Evolutionary conservation across 2,329 filamentous ascomycete species (phyloP).

Genomic region (Calonectria henricotiae): DNA sequence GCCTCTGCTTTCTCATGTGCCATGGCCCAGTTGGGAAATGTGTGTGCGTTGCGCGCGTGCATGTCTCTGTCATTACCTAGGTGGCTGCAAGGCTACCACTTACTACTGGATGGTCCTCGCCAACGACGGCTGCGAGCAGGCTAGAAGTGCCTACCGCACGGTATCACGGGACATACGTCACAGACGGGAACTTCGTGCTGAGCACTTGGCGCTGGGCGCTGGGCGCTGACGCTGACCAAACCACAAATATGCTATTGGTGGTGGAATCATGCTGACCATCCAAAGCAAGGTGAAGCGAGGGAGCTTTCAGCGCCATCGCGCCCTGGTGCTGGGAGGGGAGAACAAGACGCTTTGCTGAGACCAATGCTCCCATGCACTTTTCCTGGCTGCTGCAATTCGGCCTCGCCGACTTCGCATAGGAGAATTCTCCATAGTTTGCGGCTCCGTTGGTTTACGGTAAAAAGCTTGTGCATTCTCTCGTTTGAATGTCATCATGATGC

Average conservation of each 20-base stretch:
- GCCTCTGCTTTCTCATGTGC: conserved; percentile 43
- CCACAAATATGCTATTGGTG: conserved; percentile 5
- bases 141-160: background rate
- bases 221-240: conserved; percentile 24
- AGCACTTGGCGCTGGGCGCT: background rate
- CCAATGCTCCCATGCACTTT: background rate
- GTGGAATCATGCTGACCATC: conserved; percentile 32
- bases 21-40: conserved; percentile 31
- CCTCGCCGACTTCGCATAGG: conserved; percentile 23
- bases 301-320: conserved; percentile 1
- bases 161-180: conserved; percentile 36
- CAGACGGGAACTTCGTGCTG: background rate
- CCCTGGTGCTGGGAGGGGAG: background rate
- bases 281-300: conserved; percentile 12
- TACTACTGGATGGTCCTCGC: background rate
- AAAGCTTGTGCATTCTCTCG: conserved; percentile 16
- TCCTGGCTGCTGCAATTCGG: conserved; percentile 8
- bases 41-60: conserved; percentile 6
- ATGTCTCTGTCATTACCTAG: conserved; percentile 28
- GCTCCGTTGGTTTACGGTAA: background rate
- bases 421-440: background rate
- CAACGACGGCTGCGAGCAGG: background rate
- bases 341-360: background rate
- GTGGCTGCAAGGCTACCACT: conserved; percentile 24
- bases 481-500: conserved; percentile 6